Base-by-base conservation (phyloP, 2,329 filamentous ascomycete genomes). In the Paracoccidioides lutzii region DNA sequence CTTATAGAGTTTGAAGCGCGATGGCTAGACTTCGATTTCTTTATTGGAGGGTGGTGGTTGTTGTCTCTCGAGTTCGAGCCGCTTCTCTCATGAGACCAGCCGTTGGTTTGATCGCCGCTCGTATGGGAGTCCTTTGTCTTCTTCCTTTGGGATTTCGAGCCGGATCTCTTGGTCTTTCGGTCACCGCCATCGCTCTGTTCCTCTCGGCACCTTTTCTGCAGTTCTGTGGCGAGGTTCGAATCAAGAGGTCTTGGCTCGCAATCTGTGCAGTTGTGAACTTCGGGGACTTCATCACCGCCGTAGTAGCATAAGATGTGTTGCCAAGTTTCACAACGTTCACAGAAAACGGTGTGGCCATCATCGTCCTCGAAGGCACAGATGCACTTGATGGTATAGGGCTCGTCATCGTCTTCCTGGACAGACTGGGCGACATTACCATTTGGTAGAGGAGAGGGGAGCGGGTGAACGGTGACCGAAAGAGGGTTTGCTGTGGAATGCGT, bases 231-330 rank as follows among this genome's bases (percentile, higher is more conserved):
- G 64, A 82, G 80, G 66, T 84, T 81, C 52, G 77, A 76, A 68
- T 97, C 87, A 64, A 96, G 73, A 50, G 75, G 73, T 59, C 90
- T 81, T 15, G 90, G 90, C 58, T 86, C 82, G 75, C 93, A 98
- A 64, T 95, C 89, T 65, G 83, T 82, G 74, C 93, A 98, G 55
- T 85, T 88, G 75, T 98, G 91, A 56, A 87, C 78, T 79, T 76
- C 85, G 72, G 70, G 90, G 73, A 74, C 87, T 79, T 77, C 87
- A 78, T 70, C 83, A 80, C 67, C 80, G 64, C 88, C 87, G 69
- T 97, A 97, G 74, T 95, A 97, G 74, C 93, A 98, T 69, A 90
- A 85, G 65, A 95, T 95, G 73, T 98, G 93, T 73, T 98, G 93
- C 93, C 93, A 98, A 52, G 90, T 93, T 69, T 95, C 88, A 78